These are phyloP conservation scores for Penicillium hesseltinei DNA, from an alignment of 2,329 filamentous ascomycete species.

Conservation along the genomic window DNA sequence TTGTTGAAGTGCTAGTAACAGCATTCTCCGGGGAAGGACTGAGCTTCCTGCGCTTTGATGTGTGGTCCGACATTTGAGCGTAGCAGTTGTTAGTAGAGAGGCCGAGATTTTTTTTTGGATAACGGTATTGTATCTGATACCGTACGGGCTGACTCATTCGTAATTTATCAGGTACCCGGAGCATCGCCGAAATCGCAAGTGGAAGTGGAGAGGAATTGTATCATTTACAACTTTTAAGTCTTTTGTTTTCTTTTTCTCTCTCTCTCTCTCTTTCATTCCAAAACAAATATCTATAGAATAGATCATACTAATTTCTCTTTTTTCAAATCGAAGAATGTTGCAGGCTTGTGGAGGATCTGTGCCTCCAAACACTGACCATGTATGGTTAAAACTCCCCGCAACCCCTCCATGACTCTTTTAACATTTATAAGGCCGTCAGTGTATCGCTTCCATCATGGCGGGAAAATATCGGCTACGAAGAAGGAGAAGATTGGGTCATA, in stretches of 20 bases:
- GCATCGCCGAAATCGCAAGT: constrained; percentile 25
- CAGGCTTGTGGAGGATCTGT: constrained; percentile 65
- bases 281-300: background rate
- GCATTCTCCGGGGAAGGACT: constrained; percentile 34
- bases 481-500: constrained; percentile 84
- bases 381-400: constrained; percentile 47
- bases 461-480: constrained; percentile 88
- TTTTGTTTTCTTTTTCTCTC: background rate
- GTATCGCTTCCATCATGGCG: constrained; percentile 94
- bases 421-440: constrained; percentile 73
- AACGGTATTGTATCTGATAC: constrained; percentile 11
- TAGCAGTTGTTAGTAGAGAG: background rate
- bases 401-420: constrained; percentile 23
- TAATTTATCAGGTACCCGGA: constrained; percentile 8
- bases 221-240: constrained; percentile 5
- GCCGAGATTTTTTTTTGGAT: constrained; percentile 24
- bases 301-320: background rate
- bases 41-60: constrained; percentile 50
- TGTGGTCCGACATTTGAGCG: constrained; percentile 32
- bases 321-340: constrained; percentile 33
- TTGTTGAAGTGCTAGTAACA: constrained; percentile 10
- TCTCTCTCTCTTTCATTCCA: constrained; percentile 5
- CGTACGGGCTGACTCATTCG: constrained; percentile 13
- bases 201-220: constrained; percentile 9
- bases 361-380: constrained; percentile 74